Evolutionary conservation across 2,329 filamentous ascomycete species (phyloP).

Genomic region (Rhynchosporium graminicola): DNA sequence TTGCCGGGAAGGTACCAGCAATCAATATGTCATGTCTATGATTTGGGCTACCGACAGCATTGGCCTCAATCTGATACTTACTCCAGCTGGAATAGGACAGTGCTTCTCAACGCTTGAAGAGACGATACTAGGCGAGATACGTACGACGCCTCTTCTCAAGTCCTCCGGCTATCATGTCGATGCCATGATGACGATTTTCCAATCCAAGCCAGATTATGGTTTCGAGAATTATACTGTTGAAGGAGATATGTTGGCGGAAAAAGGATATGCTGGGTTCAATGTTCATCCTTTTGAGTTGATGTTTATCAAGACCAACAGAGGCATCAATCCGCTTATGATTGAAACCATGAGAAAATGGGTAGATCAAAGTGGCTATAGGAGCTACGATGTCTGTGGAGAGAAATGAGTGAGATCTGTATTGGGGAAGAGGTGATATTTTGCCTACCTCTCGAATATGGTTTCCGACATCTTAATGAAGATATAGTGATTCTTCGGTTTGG

Average conservation of each 20-base stretch:
- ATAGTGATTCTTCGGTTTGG: too few relatives aligned
- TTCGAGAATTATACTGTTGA: conserved; percentile 12
- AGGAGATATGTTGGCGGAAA: conserved; percentile 20
- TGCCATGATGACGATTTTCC: conserved; percentile 13
- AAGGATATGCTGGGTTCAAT: conserved; percentile 17
- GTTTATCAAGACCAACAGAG: conserved; percentile 24
- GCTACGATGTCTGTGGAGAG: conserved; percentile 26
- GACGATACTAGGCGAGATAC: conserved; percentile 16
- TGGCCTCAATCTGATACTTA: conserved; percentile 26
- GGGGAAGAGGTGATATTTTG: neutral
- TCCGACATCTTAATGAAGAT: too few relatives aligned
- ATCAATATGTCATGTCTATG: conserved; percentile 32
- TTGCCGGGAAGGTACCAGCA: conserved; percentile 16
- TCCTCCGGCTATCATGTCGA: conserved; percentile 28
- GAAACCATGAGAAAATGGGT: conserved; percentile 32
- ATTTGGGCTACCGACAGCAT: conserved; percentile 30
- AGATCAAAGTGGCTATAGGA: conserved; percentile 29
- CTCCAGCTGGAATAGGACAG: conserved; percentile 16
- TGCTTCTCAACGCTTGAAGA: conserved; percentile 12
- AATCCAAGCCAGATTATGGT: neutral
- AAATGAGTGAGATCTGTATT: neutral
- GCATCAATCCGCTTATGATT: conserved; percentile 27
- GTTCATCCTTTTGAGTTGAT: conserved; percentile 23
- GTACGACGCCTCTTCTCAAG: conserved; percentile 18
- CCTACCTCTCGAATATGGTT: too few relatives aligned